A percentile compares a stretch with the other conserved stretches of the same genome.
Conservation (phyloP, 164 flowering plant genomes). For the Piper betle region DNA sequence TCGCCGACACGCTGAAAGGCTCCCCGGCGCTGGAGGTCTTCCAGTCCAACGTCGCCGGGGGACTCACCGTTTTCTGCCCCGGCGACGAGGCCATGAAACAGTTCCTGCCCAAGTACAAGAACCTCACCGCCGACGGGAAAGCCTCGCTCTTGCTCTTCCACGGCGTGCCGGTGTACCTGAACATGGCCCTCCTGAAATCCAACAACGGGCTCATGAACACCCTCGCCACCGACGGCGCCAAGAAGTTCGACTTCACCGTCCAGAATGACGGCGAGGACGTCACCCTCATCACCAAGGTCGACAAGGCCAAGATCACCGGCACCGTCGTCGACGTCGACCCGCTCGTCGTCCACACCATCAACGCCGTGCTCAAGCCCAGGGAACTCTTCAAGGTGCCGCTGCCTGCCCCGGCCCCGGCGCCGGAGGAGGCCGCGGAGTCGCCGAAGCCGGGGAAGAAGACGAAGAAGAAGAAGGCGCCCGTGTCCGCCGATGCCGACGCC, state of each 20-base stretch:
- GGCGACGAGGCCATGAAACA: constrained; percentile 12
- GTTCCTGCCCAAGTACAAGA: constrained; percentile 31
- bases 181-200: constrained; percentile 28
- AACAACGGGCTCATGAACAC: constrained; percentile 32
- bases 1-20: constrained; percentile 33
- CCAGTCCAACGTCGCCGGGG: constrained; percentile 19
- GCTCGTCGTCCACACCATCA: constrained; percentile 40
- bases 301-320: constrained; percentile 48
- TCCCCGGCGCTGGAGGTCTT: constrained; percentile 37
- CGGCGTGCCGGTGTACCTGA: constrained; percentile 26
- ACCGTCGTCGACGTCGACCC: constrained; percentile 68
- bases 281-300: constrained; percentile 42
- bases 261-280: constrained; percentile 30
- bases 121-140: constrained; percentile 23
- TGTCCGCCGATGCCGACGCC: background rate
- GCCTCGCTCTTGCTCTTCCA: constrained; percentile 23
- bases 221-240: constrained; percentile 27
- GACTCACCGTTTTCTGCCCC: constrained; percentile 29
- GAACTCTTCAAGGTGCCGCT: constrained; percentile 57
- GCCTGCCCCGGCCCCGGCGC: constrained; percentile 42
- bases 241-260: constrained; percentile 22
- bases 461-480: background rate
- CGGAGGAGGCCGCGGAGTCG: constrained; percentile 13
- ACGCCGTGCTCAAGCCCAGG: constrained; percentile 59
- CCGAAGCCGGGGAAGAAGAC: constrained; percentile 1